Base-by-base conservation (phyloP, 208 protist genomes). In the Wallacemonas rigidus region DNA sequence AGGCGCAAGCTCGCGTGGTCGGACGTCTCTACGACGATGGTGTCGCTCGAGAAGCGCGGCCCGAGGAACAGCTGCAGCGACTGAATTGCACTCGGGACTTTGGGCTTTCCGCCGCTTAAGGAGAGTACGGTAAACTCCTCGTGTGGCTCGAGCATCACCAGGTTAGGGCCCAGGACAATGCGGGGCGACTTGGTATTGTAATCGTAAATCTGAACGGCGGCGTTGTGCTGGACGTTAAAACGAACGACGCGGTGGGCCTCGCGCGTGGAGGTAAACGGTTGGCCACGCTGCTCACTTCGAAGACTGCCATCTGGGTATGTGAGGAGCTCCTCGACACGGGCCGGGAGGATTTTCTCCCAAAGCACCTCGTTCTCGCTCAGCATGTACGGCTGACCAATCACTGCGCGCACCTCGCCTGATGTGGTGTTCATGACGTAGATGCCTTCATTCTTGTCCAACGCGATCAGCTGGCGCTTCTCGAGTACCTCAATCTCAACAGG, bases 381-480 rank as follows among this genome's bases (percentile, higher is more conserved):
- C 96, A 99, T 95, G 80, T 98, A 98, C 3, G 95, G 87, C 71
- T 89, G 48, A 15, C 97, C 97, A 55, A 89, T 85, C 35, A 99
- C 89, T 15, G 90, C 75, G 14, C 88, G 80, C 26, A 99, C 96
- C 51, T 91, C 75, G 50, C 97, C 97, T 0, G 95, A 97, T 15
- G 70, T 84, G 2, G 72, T 89, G 81, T 99, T 89, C 78, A 95
- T 91, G 11, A 99, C 93, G 76, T 99, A 99, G 60, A 99, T 92
- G 70, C 98, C 98, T 79, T 99, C 97, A 83, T 99, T 99, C 58
- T 98, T 91, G 75, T 99, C 96, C 14, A 99, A 87, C 50, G 97
- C 83, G 43, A 99, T 98, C 2, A 95, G 74, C 43, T 76, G 63
- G 58, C 97, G 88, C 48, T 76, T 83, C 72, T 98, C 94, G 35